Evolutionary conservation across 768 basidiomycete genomes (phyloP), one percentile per base, ranked within the genome.

Genomic region (Leccinum disarticulatum): DNA sequence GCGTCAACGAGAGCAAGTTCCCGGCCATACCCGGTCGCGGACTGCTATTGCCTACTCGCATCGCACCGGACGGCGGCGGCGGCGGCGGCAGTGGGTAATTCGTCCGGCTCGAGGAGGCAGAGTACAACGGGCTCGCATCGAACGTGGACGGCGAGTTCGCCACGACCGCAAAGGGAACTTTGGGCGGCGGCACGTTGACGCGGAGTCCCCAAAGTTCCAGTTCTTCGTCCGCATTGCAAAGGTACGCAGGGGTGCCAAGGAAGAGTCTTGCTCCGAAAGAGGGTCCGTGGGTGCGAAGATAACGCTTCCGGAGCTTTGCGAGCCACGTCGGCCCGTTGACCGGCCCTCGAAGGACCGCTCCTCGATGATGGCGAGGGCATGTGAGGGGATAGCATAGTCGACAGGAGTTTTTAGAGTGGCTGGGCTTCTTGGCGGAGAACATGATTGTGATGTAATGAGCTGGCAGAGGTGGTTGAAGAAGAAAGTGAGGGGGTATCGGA

Each of bases 401-500:
- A 72, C 6, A 6, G 77, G 72, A 19, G 75, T 73, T 35, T 65
- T 66, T 7, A 75, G 58, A 59, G 68, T 69, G 8, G 63, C 72
- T 22, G 70, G 73, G 56, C 73, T 78, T 36, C 70, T 61, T 8
- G 75, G 77, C 7, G 71, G 79, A 61, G 62, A 64, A 69, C 64
- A 61, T 53, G 68, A 62, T 25, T 66, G 70, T 3, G 76, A 53
- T 68, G 72, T 3, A 68, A 67, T 4, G 79, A 80, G 55, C 77
- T 77, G 57, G 65, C 68, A 2, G 79, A 80, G 8, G 68, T 69
- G 46, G 64, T 70, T 28, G 77, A 80, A 52, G 79, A 79, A 31
- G 76, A 72, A 53, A 83, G 72, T 10, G 82, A 81, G n/a, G 80
- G 80, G n/a, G 77, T 78, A 58, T 81, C 80, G 53, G 77, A 79